A percentile compares a stretch with the other conserved stretches of the same genome.
These are phyloP conservation scores for Colletotrichum incanum DNA, from an alignment of 2,329 filamentous ascomycete genomes.

Conservation along the genomic window DNA sequence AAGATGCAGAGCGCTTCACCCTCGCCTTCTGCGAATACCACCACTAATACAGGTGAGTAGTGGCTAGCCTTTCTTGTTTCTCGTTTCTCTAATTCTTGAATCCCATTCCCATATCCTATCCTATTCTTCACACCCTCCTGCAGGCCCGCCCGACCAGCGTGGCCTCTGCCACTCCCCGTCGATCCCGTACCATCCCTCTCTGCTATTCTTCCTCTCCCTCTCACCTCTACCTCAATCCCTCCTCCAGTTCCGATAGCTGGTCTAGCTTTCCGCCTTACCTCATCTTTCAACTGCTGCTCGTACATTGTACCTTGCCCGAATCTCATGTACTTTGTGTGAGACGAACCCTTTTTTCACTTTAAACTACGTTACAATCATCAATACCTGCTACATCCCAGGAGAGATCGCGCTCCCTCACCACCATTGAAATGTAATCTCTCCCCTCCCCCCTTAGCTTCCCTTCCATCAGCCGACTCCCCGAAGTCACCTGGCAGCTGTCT, in stretches of 20 bases:
- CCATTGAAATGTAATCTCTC: constrained; percentile 38
- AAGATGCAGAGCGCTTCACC: constrained; percentile 44
- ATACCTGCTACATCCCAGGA: constrained; percentile 28
- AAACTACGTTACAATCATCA: constrained; percentile 30
- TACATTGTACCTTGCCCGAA: constrained; percentile 17
- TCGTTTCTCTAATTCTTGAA: constrained; percentile 20
- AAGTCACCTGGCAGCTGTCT: background rate
- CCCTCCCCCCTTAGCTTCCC: constrained; percentile 22
- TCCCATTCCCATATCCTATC: constrained; percentile 21
- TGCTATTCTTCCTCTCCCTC: constrained; percentile 12
- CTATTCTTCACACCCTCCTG: constrained; percentile 12
- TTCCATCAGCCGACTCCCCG: constrained; percentile 9
- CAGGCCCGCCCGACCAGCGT: constrained; percentile 13
- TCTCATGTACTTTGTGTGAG: constrained; percentile 30
- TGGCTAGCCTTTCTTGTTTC: constrained; percentile 24
- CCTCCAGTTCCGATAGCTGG: constrained; percentile 17
- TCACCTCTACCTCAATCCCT: constrained; percentile 23
- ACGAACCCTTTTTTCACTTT: constrained; percentile 24
- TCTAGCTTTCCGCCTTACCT: constrained; percentile 34
- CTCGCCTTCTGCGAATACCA: constrained; percentile 42
- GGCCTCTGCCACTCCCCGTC: constrained; percentile 17
- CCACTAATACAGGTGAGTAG: constrained; percentile 43
- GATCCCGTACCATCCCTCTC: constrained; percentile 25
- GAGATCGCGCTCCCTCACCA: constrained; percentile 13
- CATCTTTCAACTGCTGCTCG: constrained; percentile 21